Evolutionary conservation across 2,329 filamentous ascomycete species (phyloP), one percentile per base, ranked within the genome.

Genomic region (Basipetospora chlamydospora): DNA sequence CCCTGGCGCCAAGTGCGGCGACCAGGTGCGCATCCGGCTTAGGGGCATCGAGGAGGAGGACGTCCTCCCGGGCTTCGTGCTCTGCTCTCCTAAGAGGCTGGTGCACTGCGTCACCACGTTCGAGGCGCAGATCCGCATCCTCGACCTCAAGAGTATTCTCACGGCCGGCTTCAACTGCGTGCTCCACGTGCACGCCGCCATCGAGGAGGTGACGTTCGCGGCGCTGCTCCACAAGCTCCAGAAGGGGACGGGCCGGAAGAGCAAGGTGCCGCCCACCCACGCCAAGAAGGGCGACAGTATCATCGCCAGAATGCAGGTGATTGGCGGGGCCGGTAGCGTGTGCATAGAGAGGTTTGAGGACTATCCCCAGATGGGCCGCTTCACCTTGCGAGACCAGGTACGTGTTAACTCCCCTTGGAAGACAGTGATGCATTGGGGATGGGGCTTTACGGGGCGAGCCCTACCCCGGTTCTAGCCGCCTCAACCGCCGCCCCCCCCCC

Each of bases 21-120:
- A 98, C 55, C 90, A 98, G 60, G 78, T 96, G 36, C 84, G 90
- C 40, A 64, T 96, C 49, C 83, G 90, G 45, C 73, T 98, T 47
- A 82, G 90, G 51, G 90, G 90, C 48, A 81, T 93, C 11, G 92
- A 98, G 64, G 90, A 98, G 62, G 92, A 98, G 62, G 90, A 98
- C 47, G 84, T 98, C 47, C 64, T 88, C 45, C 88, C 88, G 1
- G 90, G 90, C 7, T 98, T 95, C 55, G 92, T 98, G 42, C 73
- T 98, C 35, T 96, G 90, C 66, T 93, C 86, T 22, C 83, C 85
- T 13, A 93, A 92, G 67, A 79, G 90, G 47, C 73, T 90, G 22
- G 90, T 96, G 16, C 85, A 98, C 64, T 88, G 78, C 51, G 92
- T 98, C 26, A 63, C 70, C 35, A 67, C 78, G 34, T 98, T 98